Evolutionary conservation across 768 basidiomycete species (phyloP), one percentile per base, ranked within the genome.

Genomic region (Melanogaster broomeanus): DNA sequence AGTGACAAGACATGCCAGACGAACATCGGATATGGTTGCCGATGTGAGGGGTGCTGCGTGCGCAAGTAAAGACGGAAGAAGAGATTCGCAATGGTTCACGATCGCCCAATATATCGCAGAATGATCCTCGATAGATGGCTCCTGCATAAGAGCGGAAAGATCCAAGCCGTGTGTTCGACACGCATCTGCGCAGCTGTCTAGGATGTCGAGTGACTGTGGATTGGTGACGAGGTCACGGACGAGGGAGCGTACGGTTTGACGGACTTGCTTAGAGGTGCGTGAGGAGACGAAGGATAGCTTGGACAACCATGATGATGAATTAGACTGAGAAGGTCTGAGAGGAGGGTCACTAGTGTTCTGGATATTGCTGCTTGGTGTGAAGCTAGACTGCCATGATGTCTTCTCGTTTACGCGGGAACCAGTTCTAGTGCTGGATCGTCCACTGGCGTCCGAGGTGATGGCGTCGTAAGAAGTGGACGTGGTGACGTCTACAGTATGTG

Each of bases 31-130:
- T 6, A 82, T 64, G 0, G 82, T 83, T n/a, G 55, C 31, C 11
- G 57, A 53, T 6, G 66, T 63, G 3, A 80, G 62, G 9, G 79
- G 77, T 0, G 75, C 71, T 0, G 86, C 80, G 44, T 80, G 74
- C 5, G 74, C 73, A 41, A 89, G 70, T 19, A 89, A 68, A 0
- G 77, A 76, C 18, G 82, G 65, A 4, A 87, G 55, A 21, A 79
- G 61, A 24, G 70, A 63, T 13, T 61, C 41, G 4, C 53, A 49
- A 3, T 77, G 78, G 49, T 85, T 87, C 21, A 89, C 68, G 55
- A 89, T 81, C 0, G 82, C 83, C 88, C 88, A 90, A 61, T 89
- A 89, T 3, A 90, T 56, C 0, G 85, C 83, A 0, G 83, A 82
- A 58, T 83, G 85, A 0, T 72, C 73, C 58, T 88, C 88, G 33